Conservation (phyloP, 2,329 filamentous ascomycete genomes). For the Fusarium proliferatum region DNA sequence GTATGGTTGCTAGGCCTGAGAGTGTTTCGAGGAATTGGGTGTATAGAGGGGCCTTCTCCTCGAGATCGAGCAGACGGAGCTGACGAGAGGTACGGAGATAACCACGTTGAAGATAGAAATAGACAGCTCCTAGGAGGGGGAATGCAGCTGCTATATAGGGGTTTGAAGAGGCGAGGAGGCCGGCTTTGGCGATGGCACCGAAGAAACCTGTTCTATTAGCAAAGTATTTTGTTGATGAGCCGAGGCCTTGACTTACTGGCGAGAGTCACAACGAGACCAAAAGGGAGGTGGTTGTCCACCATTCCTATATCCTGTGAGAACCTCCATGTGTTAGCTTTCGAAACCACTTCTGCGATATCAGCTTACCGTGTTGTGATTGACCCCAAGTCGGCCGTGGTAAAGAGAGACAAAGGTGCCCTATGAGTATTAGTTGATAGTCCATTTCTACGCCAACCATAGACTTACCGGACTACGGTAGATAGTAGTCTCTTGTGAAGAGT, state of each 20-base stretch:
- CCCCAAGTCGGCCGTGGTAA: conserved; percentile 54
- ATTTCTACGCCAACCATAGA: fast-evolving
- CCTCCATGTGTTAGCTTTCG: conserved; percentile 31
- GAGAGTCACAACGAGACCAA: conserved; percentile 48
- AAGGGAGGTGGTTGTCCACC: conserved; percentile 55
- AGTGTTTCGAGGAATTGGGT: conserved; percentile 59
- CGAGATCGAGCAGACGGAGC: conserved; percentile 55
- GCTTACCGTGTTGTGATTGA: conserved; percentile 54
- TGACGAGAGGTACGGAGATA: conserved; percentile 58
- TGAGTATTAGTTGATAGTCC: conserved; percentile 5
- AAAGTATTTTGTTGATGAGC: background rate
- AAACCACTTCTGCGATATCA: fast-evolving
- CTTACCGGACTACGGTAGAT: conserved; percentile 38
- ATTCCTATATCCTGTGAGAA: conserved; percentile 59
- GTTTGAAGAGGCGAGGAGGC: conserved; percentile 40
- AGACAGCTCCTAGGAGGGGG: conserved; percentile 54
- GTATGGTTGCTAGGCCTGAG: conserved; percentile 60
- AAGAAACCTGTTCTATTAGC: conserved; percentile 48
- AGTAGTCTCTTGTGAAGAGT: conserved; percentile 41
- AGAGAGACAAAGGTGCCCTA: conserved; percentile 55
- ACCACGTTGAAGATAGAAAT: conserved; percentile 57
- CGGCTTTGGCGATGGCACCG: conserved; percentile 41
- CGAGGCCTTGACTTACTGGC: conserved; percentile 48
- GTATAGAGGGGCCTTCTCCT: conserved; percentile 55
- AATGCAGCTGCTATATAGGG: conserved; percentile 54